These are phyloP conservation scores for Ceratocystiopsis brevicomis DNA, from an alignment of 2,329 filamentous ascomycete species.

Conservation along the genomic window DNA sequence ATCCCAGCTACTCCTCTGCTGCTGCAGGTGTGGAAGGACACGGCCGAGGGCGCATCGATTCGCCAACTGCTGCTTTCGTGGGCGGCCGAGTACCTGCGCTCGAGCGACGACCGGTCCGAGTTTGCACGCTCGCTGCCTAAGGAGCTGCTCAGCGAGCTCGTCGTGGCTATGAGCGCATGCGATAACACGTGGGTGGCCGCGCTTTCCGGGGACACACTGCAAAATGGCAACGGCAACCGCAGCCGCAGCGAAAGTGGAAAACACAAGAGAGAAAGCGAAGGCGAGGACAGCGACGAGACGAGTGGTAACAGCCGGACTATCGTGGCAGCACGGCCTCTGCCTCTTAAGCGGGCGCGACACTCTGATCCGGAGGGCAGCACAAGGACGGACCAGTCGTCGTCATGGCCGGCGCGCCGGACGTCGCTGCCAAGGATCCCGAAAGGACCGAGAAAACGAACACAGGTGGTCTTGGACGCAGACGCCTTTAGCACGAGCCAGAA, in stretches of 20 bases:
- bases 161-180: slow-evolving; percentile 35
- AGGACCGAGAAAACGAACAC: too few species aligned
- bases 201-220: too few species aligned
- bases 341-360: slow-evolving; percentile 22
- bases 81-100: slow-evolving; percentile 44
- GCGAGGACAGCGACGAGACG: slow-evolving; percentile 10
- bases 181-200: too few species aligned
- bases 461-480: slow-evolving; percentile 9
- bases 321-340: slow-evolving; percentile 3
- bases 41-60: slow-evolving; percentile 39
- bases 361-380: slow-evolving; percentile 13
- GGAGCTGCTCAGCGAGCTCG: slow-evolving; percentile 42
- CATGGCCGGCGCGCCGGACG: slow-evolving; percentile 7
- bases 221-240: background rate
- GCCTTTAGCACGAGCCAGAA: slow-evolving; percentile 24
- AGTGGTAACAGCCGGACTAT: background rate
- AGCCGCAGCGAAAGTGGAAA: slow-evolving; percentile 22
- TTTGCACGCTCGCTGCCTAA: slow-evolving; percentile 43
- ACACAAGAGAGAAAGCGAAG: slow-evolving; percentile 27
- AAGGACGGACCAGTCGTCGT: background rate
- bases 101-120: slow-evolving; percentile 33
- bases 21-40: slow-evolving; percentile 42
- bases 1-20: slow-evolving; percentile 41
- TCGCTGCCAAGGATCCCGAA: slow-evolving; percentile 12
- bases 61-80: slow-evolving; percentile 38